These are phyloP conservation scores for Musa troglodytarum DNA, from an alignment of 176 grass and related monocot species.

Conservation along the genomic window DNA sequence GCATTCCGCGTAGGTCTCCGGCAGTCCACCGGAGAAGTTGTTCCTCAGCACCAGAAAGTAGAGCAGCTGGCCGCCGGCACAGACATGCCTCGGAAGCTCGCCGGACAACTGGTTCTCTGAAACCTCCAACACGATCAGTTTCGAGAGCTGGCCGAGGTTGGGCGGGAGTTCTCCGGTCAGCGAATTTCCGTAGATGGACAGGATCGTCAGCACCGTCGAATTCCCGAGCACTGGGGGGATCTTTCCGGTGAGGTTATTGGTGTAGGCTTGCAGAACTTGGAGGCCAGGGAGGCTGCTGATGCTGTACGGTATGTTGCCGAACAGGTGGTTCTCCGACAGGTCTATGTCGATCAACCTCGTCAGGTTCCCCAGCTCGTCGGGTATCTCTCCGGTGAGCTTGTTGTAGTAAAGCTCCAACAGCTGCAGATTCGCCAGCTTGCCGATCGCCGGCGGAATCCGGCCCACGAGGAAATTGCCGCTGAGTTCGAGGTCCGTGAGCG, in stretches of 20 bases:
- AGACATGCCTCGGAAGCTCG: conserved; percentile 45
- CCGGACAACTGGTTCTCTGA: conserved; percentile 81
- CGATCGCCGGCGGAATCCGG: conserved; percentile 39
- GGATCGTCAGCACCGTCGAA: conserved; percentile 54
- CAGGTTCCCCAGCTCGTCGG: conserved; percentile 66
- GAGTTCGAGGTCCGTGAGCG: conserved; percentile 74
- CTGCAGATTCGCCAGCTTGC: conserved; percentile 32
- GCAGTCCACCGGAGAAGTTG: conserved; percentile 54
- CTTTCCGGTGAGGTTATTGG: conserved; percentile 49
- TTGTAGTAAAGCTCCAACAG: conserved; percentile 98
- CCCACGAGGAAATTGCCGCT: conserved; percentile 61
- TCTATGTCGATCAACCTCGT: conserved; percentile 65
- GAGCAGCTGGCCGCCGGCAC: conserved; percentile 36
- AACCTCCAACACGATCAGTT: conserved; percentile 66
- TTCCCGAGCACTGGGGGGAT: conserved; percentile 67
- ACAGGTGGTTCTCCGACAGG: conserved; percentile 67
- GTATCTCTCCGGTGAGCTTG: conserved; percentile 39
- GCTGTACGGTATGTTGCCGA: conserved; percentile 42
- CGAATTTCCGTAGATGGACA: conserved; percentile 74
- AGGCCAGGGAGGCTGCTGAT: conserved; percentile 47
- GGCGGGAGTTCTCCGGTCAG: conserved; percentile 63
- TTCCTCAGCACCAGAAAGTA: conserved; percentile 87
- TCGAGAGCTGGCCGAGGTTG: conserved; percentile 50
- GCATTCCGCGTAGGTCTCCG: conserved; percentile 44
- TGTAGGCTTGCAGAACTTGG: conserved; percentile 63